Percentiles rank a stretch among this genome's conserved stretches.
These are phyloP conservation scores for Chlorella sorokiniana DNA, from an alignment of 139 green algal genomes.

Conservation along the genomic window DNA sequence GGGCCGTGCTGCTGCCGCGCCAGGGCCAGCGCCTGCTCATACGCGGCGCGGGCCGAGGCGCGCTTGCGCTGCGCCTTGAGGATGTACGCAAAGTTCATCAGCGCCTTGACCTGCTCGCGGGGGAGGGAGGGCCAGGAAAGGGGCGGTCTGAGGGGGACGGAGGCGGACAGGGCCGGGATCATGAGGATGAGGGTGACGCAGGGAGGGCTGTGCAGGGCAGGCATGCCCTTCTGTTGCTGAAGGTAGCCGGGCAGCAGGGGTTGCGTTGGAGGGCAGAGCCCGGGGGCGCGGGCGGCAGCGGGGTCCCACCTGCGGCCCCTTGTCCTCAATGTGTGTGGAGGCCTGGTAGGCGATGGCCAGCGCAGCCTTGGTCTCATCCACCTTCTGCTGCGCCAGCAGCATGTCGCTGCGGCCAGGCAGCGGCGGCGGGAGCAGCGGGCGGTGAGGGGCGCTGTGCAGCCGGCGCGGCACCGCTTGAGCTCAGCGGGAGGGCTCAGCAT, in stretches of 20 bases:
- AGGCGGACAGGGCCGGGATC: too few relatives aligned
- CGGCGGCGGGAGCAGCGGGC: background rate
- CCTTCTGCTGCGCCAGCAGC: constrained; percentile 33
- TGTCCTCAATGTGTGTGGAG: constrained; percentile 16
- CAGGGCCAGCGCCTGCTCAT: constrained; percentile 23
- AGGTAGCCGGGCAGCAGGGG: background rate
- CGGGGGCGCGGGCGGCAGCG: too few relatives aligned
- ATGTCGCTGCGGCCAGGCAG: constrained; percentile 34
- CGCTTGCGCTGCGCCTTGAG: constrained; percentile 24
- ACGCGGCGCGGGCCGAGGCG: constrained; percentile 8
- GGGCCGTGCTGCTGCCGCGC: constrained; percentile 30
- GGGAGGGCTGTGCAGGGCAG: too few relatives aligned
- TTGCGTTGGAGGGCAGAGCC: too few relatives aligned
- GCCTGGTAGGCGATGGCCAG: constrained; percentile 42
- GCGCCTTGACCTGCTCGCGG: constrained; percentile 17
- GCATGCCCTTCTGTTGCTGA: background rate
- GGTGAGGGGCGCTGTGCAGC: background rate
- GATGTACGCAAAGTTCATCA: constrained; percentile 46
- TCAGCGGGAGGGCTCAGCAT: too few relatives aligned
- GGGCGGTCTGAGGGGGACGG: too few relatives aligned
- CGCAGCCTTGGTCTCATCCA: constrained; percentile 36
- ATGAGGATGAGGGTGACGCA: too few relatives aligned
- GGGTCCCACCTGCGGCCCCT: constrained; percentile 19
- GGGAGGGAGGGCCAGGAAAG: background rate
- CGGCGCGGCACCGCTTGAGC: background rate